Evolutionary conservation across 2,329 filamentous ascomycete species (phyloP), one percentile per base, ranked within the genome.

Genomic region (Truncatella angustata): DNA sequence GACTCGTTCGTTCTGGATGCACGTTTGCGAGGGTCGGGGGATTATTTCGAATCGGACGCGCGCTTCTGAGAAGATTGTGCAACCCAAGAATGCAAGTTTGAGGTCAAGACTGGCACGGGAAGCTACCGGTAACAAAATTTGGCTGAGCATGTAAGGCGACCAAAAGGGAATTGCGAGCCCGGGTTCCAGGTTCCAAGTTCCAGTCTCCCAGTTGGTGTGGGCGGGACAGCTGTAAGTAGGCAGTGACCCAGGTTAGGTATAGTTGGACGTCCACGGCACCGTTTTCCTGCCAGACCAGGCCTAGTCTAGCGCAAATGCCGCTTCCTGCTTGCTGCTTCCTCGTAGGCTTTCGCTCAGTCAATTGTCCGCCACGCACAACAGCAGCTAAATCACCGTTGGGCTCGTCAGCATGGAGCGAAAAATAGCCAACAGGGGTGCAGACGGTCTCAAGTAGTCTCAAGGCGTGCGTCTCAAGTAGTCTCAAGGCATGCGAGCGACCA

Each of bases 21-120:
- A 50, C n/a, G 23, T n/a, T 36, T 34, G 48, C n/a, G 48, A 20
- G 11, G 39, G 37, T 51, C 30, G 49, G 37, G 36, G 49, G 28
- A 9, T 32, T 32, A 9, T 2, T 32, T 32, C 28, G 28, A 32
- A n/a, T n/a, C n/a, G 30, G 36, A 39, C n/a, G n/a, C 7, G 7
- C 10, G 16, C 36, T 39, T 9, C 10, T 20, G 10, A 20, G 16
- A 9, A 6, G 7, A 7, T 20, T 39, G 18, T 20, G 14, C 36
- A 39, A 39, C 36, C 10, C 18, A n/a, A n/a, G 18, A n/a, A 14
- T 32, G 28, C 28, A 32, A 32, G 28, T 14, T 9, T 9, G 28
- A 39, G 10, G 36, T 39, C 18, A 39, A n/a, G 36, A n/a, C 36
- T 39, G 36, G 36, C 36, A 39, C 36, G 36, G 36, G 16, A 39